A percentile compares a stretch with the other conserved stretches of the same genome.
Evolutionary conservation across 768 basidiomycete species (phyloP).

Genomic region (Auriscalpium microsporum): DNA sequence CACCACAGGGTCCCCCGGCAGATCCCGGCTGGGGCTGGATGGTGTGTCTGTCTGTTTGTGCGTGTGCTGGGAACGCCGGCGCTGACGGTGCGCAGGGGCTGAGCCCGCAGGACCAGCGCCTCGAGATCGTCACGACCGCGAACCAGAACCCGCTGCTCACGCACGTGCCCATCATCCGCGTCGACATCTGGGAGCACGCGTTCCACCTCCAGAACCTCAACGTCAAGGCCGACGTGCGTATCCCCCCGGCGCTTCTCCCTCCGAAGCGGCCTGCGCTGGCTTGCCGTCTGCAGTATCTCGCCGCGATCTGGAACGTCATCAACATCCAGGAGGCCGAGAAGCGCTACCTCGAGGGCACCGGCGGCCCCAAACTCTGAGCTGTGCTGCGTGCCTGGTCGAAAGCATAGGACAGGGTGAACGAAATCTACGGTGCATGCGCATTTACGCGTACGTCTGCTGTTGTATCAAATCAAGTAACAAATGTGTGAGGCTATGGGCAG

Average conservation of each 20-base stretch:
- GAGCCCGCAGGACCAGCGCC: slow-evolving; percentile 54
- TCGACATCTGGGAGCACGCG: slow-evolving; percentile 95
- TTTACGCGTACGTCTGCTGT: too few species aligned
- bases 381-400: too few species aligned
- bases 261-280: not conserved
- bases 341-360: slow-evolving; percentile 42
- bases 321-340: slow-evolving; percentile 71
- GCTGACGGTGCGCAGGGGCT: slow-evolving; percentile 42
- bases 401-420: too few species aligned
- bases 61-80: not conserved
- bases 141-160: slow-evolving; percentile 91
- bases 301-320: slow-evolving; percentile 67
- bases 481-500: too few species aligned
- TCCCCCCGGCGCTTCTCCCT: not conserved
- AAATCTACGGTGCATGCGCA: too few species aligned
- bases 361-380: slow-evolving; percentile 30
- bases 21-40: slow-evolving; percentile 98
- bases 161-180: slow-evolving; percentile 77
- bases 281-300: slow-evolving; percentile 45
- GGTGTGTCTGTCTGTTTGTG: slow-evolving; percentile 37
- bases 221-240: slow-evolving; percentile 83
- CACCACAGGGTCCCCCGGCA: too few species aligned
- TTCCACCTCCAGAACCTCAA: slow-evolving; percentile 97
- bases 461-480: too few species aligned
- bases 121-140: slow-evolving; percentile 85